Conservation (phyloP, 306 rosid species). For the Oxytropis ochrocephala region DNA sequence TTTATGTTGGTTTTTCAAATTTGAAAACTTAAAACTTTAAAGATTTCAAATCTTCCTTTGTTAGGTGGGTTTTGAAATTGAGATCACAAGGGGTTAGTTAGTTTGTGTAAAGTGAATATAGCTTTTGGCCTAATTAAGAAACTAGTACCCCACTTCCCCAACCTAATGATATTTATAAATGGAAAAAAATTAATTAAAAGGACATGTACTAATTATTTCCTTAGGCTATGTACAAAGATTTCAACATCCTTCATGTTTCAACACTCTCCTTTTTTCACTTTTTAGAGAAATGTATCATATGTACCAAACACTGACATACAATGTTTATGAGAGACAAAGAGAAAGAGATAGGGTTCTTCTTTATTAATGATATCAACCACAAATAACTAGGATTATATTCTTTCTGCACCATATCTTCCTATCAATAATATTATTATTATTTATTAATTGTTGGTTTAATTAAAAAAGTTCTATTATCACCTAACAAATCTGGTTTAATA, state of each 20-base stretch:
- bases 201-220: slow-evolving; percentile 8
- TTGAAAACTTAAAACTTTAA: too few species aligned
- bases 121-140: too few species aligned
- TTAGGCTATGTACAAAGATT: too few species aligned
- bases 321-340: neutral
- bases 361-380: neutral
- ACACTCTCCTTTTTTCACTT: too few species aligned
- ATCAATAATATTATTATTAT: neutral
- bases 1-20: too few species aligned
- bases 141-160: neutral
- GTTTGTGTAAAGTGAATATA: too few species aligned
- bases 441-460: neutral
- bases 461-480: neutral
- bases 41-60: too few species aligned
- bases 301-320: slow-evolving; percentile 16
- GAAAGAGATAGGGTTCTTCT: neutral
- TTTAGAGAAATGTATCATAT: neutral
- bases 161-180: neutral
- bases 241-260: too few species aligned
- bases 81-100: too few species aligned
- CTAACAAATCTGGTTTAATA: neutral
- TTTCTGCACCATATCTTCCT: neutral
- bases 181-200: neutral
- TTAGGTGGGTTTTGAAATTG: too few species aligned
- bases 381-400: neutral